Percentiles rank a stretch among this genome's conserved stretches.
These are phyloP conservation scores for Iodosphaeria phyllophila DNA, from an alignment of 2,329 filamentous ascomycete genomes.

Conservation along the genomic window DNA sequence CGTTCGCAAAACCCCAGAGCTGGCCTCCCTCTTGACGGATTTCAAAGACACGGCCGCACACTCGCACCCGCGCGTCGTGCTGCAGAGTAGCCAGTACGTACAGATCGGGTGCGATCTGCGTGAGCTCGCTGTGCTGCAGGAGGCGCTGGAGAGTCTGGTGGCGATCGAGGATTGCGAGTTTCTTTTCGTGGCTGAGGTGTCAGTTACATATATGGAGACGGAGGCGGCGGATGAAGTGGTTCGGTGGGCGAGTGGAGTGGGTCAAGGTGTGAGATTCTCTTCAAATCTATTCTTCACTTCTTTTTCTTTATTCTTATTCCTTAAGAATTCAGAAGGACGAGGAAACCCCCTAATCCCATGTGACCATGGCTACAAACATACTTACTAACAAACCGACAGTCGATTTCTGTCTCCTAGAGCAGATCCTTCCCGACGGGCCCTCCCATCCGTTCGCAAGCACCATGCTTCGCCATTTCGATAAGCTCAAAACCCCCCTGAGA, in stretches of 20 bases:
- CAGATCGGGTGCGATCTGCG: slow-evolving; percentile 70
- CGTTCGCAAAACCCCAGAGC: slow-evolving; percentile 42
- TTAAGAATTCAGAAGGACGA: too few species aligned
- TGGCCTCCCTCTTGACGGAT: slow-evolving; percentile 31
- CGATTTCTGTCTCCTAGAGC: slow-evolving; percentile 74
- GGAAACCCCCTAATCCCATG: too few species aligned
- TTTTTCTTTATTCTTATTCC: slow-evolving; percentile 6
- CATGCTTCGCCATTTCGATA: slow-evolving; percentile 71
- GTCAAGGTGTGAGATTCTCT: slow-evolving; percentile 32
- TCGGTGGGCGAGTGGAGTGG: slow-evolving; percentile 54
- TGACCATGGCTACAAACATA: slow-evolving; percentile 5
- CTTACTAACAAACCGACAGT: slow-evolving; percentile 22
- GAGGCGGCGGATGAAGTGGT: slow-evolving; percentile 56
- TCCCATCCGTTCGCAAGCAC: slow-evolving; percentile 70
- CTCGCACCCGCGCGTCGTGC: too few species aligned
- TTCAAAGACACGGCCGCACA: too few species aligned
- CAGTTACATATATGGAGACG: slow-evolving; percentile 75
- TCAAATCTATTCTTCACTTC: background rate
- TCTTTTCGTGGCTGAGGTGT: slow-evolving; percentile 77
- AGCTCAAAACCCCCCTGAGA: slow-evolving; percentile 60
- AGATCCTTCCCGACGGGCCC: slow-evolving; percentile 61
- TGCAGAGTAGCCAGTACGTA: slow-evolving; percentile 52
- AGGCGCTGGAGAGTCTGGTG: slow-evolving; percentile 37
- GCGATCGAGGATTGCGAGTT: slow-evolving; percentile 40
- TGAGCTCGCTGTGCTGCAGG: slow-evolving; percentile 40